Evolutionary conservation across 1,284 basidiomycete species (phyloP).

Genomic region (Sanghuangporus weigelae): DNA sequence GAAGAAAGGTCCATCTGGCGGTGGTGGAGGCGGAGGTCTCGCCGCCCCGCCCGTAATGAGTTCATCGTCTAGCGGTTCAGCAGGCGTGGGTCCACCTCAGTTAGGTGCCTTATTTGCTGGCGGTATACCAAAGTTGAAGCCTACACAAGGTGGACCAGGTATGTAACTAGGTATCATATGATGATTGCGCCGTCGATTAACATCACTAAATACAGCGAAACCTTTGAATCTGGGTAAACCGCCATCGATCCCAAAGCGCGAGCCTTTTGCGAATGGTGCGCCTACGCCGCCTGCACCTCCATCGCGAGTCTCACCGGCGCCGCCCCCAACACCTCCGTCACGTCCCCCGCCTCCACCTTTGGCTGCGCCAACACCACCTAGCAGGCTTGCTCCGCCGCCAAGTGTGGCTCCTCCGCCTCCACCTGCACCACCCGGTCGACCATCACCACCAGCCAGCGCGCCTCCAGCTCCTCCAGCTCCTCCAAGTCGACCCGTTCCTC

Average conservation of each 20-base stretch:
- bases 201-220: slow-evolving; percentile 41
- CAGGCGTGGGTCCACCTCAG: slow-evolving; percentile 60
- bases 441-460: slow-evolving; percentile 21
- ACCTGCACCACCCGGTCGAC: slow-evolving; percentile 26
- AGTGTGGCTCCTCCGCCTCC: slow-evolving; percentile 12
- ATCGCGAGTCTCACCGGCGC: slow-evolving; percentile 26
- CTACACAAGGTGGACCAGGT: slow-evolving; percentile 60
- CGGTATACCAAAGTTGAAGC: slow-evolving; percentile 86
- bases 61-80: slow-evolving; percentile 15
- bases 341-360: slow-evolving; percentile 22
- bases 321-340: slow-evolving; percentile 21
- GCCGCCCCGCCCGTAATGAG: slow-evolving; percentile 29
- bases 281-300: slow-evolving; percentile 33
- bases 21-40: slow-evolving; percentile 33
- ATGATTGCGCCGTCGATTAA: slow-evolving; percentile 8
- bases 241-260: slow-evolving; percentile 58
- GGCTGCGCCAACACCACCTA: slow-evolving; percentile 28
- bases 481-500: slow-evolving; percentile 25
- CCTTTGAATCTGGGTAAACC: slow-evolving; percentile 58
- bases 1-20: slow-evolving; percentile 33
- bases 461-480: slow-evolving; percentile 17
- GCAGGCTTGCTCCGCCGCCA: slow-evolving; percentile 23
- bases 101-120: slow-evolving; percentile 84
- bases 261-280: slow-evolving; percentile 30
- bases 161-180: slow-evolving; percentile 25